Evolutionary conservation across 352 stramenopile genomes (phyloP), one percentile per base, ranked within the genome.

Genomic region (Phytophthora cactorum): DNA sequence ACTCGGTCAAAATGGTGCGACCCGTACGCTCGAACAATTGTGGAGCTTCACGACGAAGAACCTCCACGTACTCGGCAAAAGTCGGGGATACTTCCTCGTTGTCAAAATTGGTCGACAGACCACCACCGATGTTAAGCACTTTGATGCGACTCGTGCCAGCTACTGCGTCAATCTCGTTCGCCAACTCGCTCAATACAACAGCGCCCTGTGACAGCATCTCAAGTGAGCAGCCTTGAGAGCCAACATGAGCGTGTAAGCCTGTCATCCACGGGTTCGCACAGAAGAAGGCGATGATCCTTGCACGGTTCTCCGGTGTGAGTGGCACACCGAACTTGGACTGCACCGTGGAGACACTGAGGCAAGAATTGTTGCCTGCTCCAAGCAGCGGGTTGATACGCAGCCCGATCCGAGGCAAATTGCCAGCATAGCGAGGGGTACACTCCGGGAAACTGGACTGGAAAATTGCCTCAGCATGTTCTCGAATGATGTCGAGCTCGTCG

Each of bases 251-350:
- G 63, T 97, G 90, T 15, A 98, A 59, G 1, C 88, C 89, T 22
- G 77, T 90, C 72, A 98, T 91, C 87, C 88, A 98, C 27, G 83
- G 77, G 59, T 93, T 95, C 43, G 82, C 79, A n/a, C 75, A 72
- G 72, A 90, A 95, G 61, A 93, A 90, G 1, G 69, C 75, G 51
- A 93, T 70, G 59, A 95, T 91, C 43, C 66, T 77, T 22, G 64
- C 41, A 41, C 78, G 76, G 43, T 91, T 96, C 11, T 72, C 59
- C 12, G 60, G 17, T 2, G 81, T 92, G 38, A 96, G 75, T 9
- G 91, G 88, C 17, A 97, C 78, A 15, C 93, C 94, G 51, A 98
- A 98, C 75, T 98, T 98, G 70, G 90, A 97, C 51, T 90, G 92
- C 6, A 85, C 75, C 1, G 90, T 97, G 12, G 91, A 95, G 25